Percentiles rank a stretch among this genome's conserved stretches.
Conservation (phyloP, 106 monocot genomes). For the Ottelia alismoides region DNA sequence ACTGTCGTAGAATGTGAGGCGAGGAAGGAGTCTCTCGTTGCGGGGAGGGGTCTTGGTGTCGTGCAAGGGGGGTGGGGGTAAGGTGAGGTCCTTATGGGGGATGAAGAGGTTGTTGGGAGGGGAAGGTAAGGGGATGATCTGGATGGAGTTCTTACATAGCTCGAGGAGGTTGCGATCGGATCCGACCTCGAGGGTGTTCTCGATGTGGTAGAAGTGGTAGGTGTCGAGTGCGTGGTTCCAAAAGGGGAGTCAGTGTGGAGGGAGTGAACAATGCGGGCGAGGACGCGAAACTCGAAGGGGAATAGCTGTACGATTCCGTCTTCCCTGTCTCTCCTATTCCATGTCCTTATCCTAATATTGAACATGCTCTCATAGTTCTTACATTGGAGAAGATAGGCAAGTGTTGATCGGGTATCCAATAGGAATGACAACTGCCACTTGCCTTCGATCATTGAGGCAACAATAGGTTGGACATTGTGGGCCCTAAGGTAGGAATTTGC, state of each 20-base stretch:
- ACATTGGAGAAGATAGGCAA: too few relatives aligned
- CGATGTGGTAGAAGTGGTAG: conserved; percentile 12
- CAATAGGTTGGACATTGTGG: too few relatives aligned
- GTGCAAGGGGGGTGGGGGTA: too few relatives aligned
- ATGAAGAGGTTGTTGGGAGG: conserved; percentile 3
- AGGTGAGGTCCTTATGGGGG: conserved; percentile 15
- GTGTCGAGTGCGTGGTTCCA: conserved; percentile 20
- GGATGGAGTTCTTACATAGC: conserved; percentile 15
- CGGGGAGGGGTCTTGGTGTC: conserved; percentile 1
- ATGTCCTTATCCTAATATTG: too few relatives aligned
- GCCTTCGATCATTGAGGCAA: background rate
- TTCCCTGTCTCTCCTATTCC: too few relatives aligned
- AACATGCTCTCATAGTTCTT: too few relatives aligned
- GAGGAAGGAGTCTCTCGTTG: background rate
- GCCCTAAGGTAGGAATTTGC: too few relatives aligned
- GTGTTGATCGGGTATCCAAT: conserved; percentile 1
- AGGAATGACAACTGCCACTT: conserved; percentile 8
- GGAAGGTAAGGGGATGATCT: conserved; percentile 9
- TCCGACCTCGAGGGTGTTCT: conserved; percentile 1
- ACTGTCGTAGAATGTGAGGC: conserved; percentile 5
- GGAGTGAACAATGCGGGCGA: conserved; percentile 4
- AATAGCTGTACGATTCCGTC: too few relatives aligned
- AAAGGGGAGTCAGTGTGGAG: conserved; percentile 11
- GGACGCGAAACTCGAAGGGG: conserved; percentile 3
- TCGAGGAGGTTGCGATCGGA: conserved; percentile 14